Conservation (phyloP, 768 basidiomycete genomes). For the Floccularia luteovirens region DNA sequence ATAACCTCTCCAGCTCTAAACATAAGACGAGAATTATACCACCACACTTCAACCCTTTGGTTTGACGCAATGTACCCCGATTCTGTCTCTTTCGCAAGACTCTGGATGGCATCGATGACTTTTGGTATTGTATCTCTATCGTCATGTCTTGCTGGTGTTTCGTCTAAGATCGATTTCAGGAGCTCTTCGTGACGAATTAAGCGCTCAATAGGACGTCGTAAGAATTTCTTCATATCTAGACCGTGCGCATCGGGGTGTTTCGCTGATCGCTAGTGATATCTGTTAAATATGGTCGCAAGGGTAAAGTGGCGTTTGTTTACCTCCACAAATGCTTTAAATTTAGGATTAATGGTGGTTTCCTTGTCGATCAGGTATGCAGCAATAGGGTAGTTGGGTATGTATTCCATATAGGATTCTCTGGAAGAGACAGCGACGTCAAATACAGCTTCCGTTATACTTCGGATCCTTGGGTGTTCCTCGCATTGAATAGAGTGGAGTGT, state of each 20-base stretch:
- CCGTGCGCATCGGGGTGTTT: conserved; percentile 75
- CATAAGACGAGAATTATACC: conserved; percentile 66
- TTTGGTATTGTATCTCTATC: conserved; percentile 77
- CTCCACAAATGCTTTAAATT: conserved; percentile 77
- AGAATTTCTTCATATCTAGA: conserved; percentile 87
- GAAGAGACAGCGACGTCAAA: conserved; percentile 89
- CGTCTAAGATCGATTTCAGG: conserved; percentile 73
- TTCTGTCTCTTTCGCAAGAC: conserved; percentile 80
- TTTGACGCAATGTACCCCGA: conserved; percentile 81
- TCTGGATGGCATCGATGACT: conserved; percentile 83
- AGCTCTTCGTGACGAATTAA: conserved; percentile 83
- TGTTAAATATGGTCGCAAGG: not conserved
- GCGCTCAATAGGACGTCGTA: conserved; percentile 85
- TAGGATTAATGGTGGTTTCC: conserved; percentile 72
- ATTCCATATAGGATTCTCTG: conserved; percentile 88
- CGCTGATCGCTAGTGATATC: conserved; percentile 5
- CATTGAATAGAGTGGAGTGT: conserved; percentile 80
- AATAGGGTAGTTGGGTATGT: conserved; percentile 87
- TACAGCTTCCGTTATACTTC: conserved; percentile 77
- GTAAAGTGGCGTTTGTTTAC: conserved; percentile 29
- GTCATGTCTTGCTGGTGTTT: conserved; percentile 66
- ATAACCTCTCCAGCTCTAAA: conserved; percentile 74
- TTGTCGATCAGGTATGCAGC: conserved; percentile 85
- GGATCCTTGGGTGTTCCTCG: conserved; percentile 78
- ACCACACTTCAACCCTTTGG: conserved; percentile 86